Conservation (phyloP, 495 filamentous ascomycete genomes). For the Wilcoxina mikolae region DNA sequence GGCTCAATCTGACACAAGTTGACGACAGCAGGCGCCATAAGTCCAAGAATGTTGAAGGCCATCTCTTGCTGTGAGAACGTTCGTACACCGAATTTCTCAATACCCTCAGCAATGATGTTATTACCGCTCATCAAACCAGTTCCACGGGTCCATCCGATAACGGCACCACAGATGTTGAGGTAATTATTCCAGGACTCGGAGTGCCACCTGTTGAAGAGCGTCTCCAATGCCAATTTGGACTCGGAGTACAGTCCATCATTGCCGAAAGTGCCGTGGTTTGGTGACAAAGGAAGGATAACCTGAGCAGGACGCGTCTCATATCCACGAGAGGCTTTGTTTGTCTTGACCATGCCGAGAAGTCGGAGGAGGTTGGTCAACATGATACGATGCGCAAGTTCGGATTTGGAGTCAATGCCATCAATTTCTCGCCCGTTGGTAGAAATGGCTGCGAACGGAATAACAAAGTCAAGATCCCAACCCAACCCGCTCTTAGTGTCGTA, state of each 20-base stretch:
- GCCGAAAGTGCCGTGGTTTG: conserved; percentile 96
- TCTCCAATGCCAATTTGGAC: conserved; percentile 92
- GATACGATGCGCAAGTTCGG: conserved; percentile 93
- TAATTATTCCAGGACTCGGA: conserved; percentile 96
- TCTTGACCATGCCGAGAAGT: conserved; percentile 77
- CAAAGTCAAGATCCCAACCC: conserved; percentile 93
- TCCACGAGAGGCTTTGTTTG: conserved; percentile 69
- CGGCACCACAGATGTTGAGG: conserved; percentile 94
- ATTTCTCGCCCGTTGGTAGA: conserved; percentile 97
- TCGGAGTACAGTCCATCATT: conserved; percentile 97
- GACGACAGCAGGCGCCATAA: conserved; percentile 88
- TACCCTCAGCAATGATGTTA: conserved; percentile 92
- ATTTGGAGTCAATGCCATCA: conserved; percentile 92
- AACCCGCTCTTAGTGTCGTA: conserved; percentile 94
- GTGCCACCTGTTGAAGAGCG: conserved; percentile 96
- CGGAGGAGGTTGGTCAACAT: conserved; percentile 96
- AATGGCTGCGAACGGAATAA: conserved; percentile 94
- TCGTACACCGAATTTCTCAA: conserved; percentile 89
- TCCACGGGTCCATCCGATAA: conserved; percentile 98
- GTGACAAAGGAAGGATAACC: conserved; percentile 87
- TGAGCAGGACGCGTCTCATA: conserved; percentile 92
- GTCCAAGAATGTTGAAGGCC: conserved; percentile 94
- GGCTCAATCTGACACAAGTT: conserved; percentile 93
- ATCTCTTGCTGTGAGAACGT: conserved; percentile 99
- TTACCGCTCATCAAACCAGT: conserved; percentile 97